These are phyloP conservation scores for Pseudozyma hubeiensis DNA, from an alignment of 1,284 basidiomycete species.

Conservation along the genomic window DNA sequence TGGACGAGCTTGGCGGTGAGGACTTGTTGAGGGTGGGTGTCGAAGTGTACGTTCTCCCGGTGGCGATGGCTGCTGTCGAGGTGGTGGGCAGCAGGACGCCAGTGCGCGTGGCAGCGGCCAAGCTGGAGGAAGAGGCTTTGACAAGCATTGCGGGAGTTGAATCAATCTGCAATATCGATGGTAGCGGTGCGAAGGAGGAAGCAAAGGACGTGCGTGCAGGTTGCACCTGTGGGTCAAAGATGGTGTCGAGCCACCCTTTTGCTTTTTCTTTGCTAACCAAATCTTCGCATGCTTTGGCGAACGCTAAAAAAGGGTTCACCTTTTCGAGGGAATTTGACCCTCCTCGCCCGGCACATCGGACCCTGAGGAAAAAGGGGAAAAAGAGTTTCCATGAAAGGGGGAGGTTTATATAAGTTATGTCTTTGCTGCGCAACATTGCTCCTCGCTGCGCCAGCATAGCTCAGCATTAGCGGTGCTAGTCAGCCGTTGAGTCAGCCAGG, in stretches of 20 bases:
- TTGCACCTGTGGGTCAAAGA: neutral
- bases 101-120: slow-evolving; percentile 19
- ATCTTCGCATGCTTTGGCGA: too few relatives aligned
- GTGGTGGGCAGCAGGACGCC: slow-evolving; percentile 26
- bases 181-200: neutral
- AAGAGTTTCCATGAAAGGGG: too few relatives aligned
- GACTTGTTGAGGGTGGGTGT: slow-evolving; percentile 5
- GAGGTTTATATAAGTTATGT: too few relatives aligned
- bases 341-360: too few relatives aligned
- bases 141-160: slow-evolving; percentile 18
- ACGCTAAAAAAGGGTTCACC: too few relatives aligned
- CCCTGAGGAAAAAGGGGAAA: too few relatives aligned
- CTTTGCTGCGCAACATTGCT: too few relatives aligned
- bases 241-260: neutral
- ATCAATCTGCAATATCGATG: neutral
- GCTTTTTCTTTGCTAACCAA: slow-evolving; percentile 28
- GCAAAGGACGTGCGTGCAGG: neutral
- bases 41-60: slow-evolving; percentile 21
- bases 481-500: too few relatives aligned
- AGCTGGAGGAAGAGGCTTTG: slow-evolving; percentile 24
- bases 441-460: too few relatives aligned
- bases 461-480: too few relatives aligned
- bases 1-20: slow-evolving; percentile 2
- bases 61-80: neutral
- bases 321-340: too few relatives aligned